phyloP scores from a whole-genome alignment of 2,329 filamentous ascomycete genomes.

The Aspergillus spinulosporus region DNA sequence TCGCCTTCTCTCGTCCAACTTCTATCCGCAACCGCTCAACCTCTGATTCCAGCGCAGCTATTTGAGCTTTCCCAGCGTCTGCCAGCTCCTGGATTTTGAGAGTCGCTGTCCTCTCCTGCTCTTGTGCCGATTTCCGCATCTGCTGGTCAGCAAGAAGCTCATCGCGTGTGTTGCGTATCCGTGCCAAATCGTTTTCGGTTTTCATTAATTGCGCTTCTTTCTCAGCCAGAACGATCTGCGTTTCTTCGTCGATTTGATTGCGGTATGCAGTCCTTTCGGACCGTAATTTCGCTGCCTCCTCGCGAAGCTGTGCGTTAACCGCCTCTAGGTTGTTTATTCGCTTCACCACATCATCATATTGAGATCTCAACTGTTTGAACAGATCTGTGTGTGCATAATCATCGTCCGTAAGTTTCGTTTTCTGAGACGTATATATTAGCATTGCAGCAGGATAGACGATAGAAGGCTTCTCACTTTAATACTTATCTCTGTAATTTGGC shows the following conservation, averaged over 20 bases:
- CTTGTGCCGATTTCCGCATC: constrained; percentile 75
- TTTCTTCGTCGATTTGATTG: constrained; percentile 77
- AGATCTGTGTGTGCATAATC: constrained; percentile 91
- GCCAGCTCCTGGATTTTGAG: constrained; percentile 79
- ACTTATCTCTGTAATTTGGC: constrained; percentile 75
- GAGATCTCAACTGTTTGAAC: constrained; percentile 86
- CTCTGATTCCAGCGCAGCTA: constrained; percentile 78
- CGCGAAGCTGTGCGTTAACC: constrained; percentile 77
- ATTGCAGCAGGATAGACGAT: background rate
- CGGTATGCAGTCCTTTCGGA: constrained; percentile 82
- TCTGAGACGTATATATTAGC: constrained; percentile 36
- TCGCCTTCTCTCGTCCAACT: constrained; percentile 49
- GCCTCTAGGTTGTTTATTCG: constrained; percentile 89
- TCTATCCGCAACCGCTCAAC: constrained; percentile 67
- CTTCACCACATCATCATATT: constrained; percentile 90
- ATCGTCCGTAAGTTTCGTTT: constrained; percentile 79
- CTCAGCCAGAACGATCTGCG: constrained; percentile 69
- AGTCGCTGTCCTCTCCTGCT: constrained; percentile 68
- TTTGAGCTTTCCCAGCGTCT: constrained; percentile 75
- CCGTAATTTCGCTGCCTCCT: constrained; percentile 82
- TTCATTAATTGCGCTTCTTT: constrained; percentile 78
- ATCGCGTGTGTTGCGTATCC: constrained; percentile 80
- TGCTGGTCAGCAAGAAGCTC: constrained; percentile 80
- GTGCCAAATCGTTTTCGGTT: constrained; percentile 79
- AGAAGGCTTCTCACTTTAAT: constrained; percentile 46